These are phyloP conservation scores for Lachancea mirantina DNA, from an alignment of 805 yeast species.

Conservation along the genomic window DNA sequence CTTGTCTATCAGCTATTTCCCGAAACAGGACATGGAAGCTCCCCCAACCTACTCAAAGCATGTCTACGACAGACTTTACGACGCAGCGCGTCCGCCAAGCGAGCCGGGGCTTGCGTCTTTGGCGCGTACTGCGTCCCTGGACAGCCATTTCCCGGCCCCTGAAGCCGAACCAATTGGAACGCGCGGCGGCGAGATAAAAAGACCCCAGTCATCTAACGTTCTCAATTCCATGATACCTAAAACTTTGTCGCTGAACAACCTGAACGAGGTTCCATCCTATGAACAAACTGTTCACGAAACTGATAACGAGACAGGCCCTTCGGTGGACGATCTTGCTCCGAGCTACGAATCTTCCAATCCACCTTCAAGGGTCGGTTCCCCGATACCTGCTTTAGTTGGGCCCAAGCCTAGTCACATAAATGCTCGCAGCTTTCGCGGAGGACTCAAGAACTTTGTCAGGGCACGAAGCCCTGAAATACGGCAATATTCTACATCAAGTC, in stretches of 20 bases:
- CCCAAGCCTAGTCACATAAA: neutral
- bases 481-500: too few species aligned
- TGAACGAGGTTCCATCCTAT: conserved; percentile 72
- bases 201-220: too few species aligned
- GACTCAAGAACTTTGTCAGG: conserved; percentile 5
- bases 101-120: neutral
- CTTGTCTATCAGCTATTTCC: conserved; percentile 20
- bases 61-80: conserved; percentile 59
- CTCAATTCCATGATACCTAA: conserved; percentile 1
- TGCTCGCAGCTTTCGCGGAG: conserved; percentile 2
- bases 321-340: conserved; percentile 43
- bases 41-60: conserved; percentile 74
- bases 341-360: conserved; percentile 33
- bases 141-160: conserved; percentile 5
- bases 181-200: too few species aligned
- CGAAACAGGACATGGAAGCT: conserved; percentile 44
- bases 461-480: neutral
- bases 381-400: neutral
- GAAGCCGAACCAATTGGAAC: conserved; percentile 7
- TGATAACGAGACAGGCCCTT: conserved; percentile 30
- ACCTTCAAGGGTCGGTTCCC: neutral
- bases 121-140: conserved; percentile 5
- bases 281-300: conserved; percentile 56
- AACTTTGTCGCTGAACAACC: conserved; percentile 29
- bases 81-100: conserved; percentile 17